Base-by-base conservation (phyloP, 1,139 yeast genomes). In the Kodamaea fungicola region DNA sequence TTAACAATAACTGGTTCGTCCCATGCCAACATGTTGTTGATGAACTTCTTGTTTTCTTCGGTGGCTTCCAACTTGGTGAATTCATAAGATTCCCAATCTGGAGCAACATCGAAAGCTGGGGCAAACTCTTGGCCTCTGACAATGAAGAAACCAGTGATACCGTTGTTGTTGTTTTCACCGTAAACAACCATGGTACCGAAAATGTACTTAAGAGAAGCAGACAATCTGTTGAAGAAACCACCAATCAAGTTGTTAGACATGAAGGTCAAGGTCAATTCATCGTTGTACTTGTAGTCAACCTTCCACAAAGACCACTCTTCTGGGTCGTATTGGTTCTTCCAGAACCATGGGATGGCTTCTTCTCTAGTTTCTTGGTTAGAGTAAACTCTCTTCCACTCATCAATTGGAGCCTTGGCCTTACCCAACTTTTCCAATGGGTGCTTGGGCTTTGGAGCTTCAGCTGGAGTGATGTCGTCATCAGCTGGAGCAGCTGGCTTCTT, bases 241-340 rank as follows among this genome's bases (percentile, higher is more conserved):
- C 97, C 97, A 62, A 92, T 75, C 71, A 89, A 81, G 83, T 92
- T 92, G 83, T 89, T 89, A 55, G 98, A 88, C 98, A 92, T 92
- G 76, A 92, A 92, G 53, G 96, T 85, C 70, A 86, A 73, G 54
- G 97, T 90, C 68, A 92, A 81, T 76, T 92, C 98, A 56, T 92
- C 97, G 68, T 92, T 90, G 80, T 92, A 92, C 80, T 86, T 88
- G 89, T 86, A 92, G 64, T 82, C 95, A 58, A 90, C 95, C 76
- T 78, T 87, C 89, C 89, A 92, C 58, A 92, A 69, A 44, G 97
- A 90, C 88, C 90, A 92, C 71, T 92, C 97, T 54, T 82, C 78
- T 51, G 94, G 80, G 73, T 90, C 82, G 78, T 78, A 90, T 74
- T 86, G 81, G 67, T 85, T 84, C 50, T 71, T 60, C 96, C 97